Percentiles rank a stretch among this genome's conserved stretches.
Evolutionary conservation across 495 filamentous ascomycete genomes (phyloP).

Genomic region (Chaetomium fimeti): DNA sequence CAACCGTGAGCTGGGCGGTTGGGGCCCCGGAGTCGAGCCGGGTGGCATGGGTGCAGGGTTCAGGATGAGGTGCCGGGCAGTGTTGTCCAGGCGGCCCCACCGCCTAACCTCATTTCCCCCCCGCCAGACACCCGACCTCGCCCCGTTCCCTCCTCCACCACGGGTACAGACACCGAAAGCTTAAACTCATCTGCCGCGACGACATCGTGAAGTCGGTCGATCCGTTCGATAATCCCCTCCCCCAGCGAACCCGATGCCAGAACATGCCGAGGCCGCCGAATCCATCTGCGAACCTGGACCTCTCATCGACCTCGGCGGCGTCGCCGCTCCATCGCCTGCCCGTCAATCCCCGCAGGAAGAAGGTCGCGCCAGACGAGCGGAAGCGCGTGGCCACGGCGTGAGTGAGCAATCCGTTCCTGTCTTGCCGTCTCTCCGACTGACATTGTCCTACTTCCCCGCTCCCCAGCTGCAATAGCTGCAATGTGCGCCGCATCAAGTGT

Average conservation of each 20-base stretch:
- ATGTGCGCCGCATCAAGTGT: conserved; percentile 47
- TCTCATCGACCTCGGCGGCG: conserved; percentile 14
- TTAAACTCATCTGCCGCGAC: conserved; percentile 27
- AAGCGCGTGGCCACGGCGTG: conserved; percentile 41
- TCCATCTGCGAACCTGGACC: conserved; percentile 13
- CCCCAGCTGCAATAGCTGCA: conserved; percentile 46
- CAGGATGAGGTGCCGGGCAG: neutral
- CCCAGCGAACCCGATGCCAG: conserved; percentile 15
- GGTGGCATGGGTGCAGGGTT: neutral
- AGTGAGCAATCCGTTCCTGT: conserved; percentile 13
- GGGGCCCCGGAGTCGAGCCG: neutral
- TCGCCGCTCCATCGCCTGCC: conserved; percentile 33
- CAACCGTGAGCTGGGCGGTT: neutral
- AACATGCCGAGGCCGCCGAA: conserved; percentile 30
- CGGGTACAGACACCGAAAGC: conserved; percentile 37
- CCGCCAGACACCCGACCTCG: conserved; percentile 20
- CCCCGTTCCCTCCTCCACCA: conserved; percentile 26
- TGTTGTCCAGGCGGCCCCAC: conserved; percentile 9
- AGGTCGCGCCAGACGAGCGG: conserved; percentile 37
- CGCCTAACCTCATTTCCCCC: conserved; percentile 6
- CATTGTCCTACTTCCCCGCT: neutral
- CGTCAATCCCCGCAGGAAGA: conserved; percentile 41
- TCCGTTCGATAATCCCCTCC: neutral
- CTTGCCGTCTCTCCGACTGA: neutral
- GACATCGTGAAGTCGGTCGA: conserved; percentile 1